A percentile compares a stretch with the other conserved stretches of the same genome.
These are phyloP conservation scores for Larix kaempferi DNA, from an alignment of 75 land plant species.

Conservation along the genomic window DNA sequence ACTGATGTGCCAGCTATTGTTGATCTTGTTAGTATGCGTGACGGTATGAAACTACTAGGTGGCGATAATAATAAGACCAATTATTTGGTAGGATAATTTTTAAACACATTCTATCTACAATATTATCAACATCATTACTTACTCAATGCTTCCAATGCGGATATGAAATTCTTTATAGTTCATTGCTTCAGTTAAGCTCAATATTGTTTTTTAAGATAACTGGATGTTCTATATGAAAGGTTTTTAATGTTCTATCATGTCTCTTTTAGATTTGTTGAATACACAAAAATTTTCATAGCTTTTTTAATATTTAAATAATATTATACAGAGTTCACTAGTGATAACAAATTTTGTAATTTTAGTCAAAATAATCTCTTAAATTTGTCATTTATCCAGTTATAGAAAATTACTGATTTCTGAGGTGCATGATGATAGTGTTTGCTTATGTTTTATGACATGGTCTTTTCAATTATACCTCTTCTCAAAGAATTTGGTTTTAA, in stretches of 20 bases:
- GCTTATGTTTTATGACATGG: conserved; percentile 25
- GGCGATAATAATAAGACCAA: conserved; percentile 85
- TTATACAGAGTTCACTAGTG: no score
- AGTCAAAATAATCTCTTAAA: no score
- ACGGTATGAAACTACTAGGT: conserved; percentile 84
- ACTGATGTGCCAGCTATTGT: conserved; percentile 96
- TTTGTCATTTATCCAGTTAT: no score
- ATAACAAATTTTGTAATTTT: no score
- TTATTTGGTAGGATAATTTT: conserved; percentile 59
- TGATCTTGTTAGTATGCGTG: conserved; percentile 93
- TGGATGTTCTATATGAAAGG: no score
- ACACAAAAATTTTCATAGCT: no score
- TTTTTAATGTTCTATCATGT: not conserved
- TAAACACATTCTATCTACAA: not conserved
- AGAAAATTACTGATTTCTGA: not conserved
- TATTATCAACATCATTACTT: not conserved
- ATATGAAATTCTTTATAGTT: no score
- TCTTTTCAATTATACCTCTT: conserved; percentile 27
- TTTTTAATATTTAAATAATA: no score
- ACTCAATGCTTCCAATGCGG: not conserved
- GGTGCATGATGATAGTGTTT: conserved; percentile 13
- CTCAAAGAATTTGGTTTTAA: conserved; percentile 21
- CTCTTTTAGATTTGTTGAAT: not conserved
- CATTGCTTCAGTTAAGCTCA: no score
- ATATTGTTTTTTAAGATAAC: no score